Percentiles rank a stretch among this genome's conserved stretches.
phyloP scores from a whole-genome alignment of 208 protist genomes.

The Trypanosoma avium region DNA sequence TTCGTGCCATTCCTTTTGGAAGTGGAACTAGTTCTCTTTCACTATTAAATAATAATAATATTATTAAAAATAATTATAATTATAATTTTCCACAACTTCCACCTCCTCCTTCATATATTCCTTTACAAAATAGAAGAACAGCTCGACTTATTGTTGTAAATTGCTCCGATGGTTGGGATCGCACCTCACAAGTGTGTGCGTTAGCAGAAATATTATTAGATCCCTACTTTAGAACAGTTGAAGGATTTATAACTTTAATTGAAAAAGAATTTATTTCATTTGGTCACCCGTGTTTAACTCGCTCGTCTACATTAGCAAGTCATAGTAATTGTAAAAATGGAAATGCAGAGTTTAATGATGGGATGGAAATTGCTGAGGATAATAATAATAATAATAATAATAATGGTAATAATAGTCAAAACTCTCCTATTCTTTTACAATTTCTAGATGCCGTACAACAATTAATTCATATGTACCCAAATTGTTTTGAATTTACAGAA shows the following conservation, averaged over 20 bases:
- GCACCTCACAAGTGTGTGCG: slow-evolving; percentile 89
- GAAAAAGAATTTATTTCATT: slow-evolving; percentile 95
- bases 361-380: neutral
- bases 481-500: slow-evolving; percentile 86
- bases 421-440: slow-evolving; percentile 87
- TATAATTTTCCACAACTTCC: neutral
- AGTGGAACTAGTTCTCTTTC: too few relatives aligned
- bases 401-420: neutral
- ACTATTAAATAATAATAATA: too few relatives aligned
- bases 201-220: slow-evolving; percentile 93
- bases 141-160: slow-evolving; percentile 34
- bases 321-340: neutral
- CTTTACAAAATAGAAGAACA: slow-evolving; percentile 14
- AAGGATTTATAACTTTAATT: slow-evolving; percentile 85
- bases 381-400: neutral
- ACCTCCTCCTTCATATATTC: slow-evolving; percentile 17
- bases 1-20: slow-evolving; percentile 13
- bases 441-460: slow-evolving; percentile 92
- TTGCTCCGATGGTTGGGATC: slow-evolving; percentile 95
- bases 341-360: neutral
- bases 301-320: slow-evolving; percentile 23
- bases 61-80: neutral
- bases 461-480: slow-evolving; percentile 71
- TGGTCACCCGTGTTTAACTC: slow-evolving; percentile 89
- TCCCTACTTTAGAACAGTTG: slow-evolving; percentile 87